A percentile compares a stretch with the other conserved stretches of the same genome.
Conservation (phyloP, 768 basidiomycete species). For the Boletales sp. region DNA sequence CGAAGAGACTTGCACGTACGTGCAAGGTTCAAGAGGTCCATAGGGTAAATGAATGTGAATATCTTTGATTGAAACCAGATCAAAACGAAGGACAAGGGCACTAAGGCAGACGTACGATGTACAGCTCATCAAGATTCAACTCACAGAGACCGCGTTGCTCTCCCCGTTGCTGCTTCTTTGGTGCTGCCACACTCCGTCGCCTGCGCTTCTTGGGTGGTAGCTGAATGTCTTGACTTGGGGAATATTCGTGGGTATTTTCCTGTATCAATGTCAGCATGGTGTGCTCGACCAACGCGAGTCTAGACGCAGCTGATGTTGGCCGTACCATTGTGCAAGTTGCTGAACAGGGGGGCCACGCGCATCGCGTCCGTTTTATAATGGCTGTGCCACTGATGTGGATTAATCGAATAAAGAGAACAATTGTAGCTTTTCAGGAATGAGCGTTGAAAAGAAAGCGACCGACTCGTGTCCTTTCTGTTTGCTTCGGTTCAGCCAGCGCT, state of each 20-base stretch:
- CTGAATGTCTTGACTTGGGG: neutral
- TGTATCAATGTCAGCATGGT: neutral
- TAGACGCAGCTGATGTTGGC: neutral
- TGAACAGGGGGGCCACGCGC: conserved; percentile 29
- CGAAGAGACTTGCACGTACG: conserved; percentile 41
- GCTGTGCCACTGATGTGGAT: conserved; percentile 9
- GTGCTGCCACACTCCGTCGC: neutral
- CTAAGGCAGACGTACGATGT: conserved; percentile 9
- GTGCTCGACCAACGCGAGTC: neutral
- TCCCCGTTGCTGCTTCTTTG: conserved; percentile 9
- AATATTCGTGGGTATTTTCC: neutral
- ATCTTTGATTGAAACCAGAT: conserved; percentile 28
- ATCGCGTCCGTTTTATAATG: conserved; percentile 10
- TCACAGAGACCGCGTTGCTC: conserved; percentile 5
- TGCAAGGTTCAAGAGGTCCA: conserved; percentile 32
- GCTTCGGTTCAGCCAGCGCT: neutral
- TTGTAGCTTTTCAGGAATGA: no score
- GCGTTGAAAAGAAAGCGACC: no score
- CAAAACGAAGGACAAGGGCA: neutral
- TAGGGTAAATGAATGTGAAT: conserved; percentile 37
- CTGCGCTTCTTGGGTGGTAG: conserved; percentile 3
- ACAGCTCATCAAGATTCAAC: conserved; percentile 21
- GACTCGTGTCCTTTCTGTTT: neutral
- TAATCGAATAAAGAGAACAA: neutral
- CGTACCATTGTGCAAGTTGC: conserved; percentile 7